Evolutionary conservation across 1,284 basidiomycete genomes (phyloP), one percentile per base, ranked within the genome.

Genomic region (Vanrija humicola): DNA sequence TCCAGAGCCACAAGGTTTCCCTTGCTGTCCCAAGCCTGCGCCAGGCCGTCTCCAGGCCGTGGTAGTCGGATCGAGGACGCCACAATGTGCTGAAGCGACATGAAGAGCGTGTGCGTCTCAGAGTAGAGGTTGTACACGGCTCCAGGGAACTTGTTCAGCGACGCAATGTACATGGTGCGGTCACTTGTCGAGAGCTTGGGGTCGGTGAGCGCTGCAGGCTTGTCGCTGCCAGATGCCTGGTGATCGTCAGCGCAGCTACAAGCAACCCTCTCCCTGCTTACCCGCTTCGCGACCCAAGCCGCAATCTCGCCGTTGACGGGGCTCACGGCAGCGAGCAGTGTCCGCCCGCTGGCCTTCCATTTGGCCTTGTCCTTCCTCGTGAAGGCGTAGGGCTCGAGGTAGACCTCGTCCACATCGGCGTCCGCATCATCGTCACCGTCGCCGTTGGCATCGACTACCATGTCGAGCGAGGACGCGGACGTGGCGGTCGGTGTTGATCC

Each of bases 81-180:
- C 3, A 71, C 61, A 19, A 76, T 71, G 23, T 63, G 60, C 53
- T 73, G 77, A 9, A 77, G 55, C 0, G 74, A 74, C 5, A 63
- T 68, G 61, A 77, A 78, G 39, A 77, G 64, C 4, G 74, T 73
- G 55, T 74, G 74, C 0, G 77, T 72, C 47, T 74, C 69, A 38
- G 69, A 66, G 56, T 72, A 77, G 40, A 78, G 62, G 29, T 56
- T 59, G 42, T 66, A 39, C 6, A 73, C 48, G 4, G 69, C 50
- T 2, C 61, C 38, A 0, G 72, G 56, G 25, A 74, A 60, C n/a
- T 53, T 59, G 49, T 65, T 59, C 18, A 63, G 55, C 0, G 64
- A 55, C 3, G 67, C 47, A 47, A 73, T 64, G 58, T 64, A 72
- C 6, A 71, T 54, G 7, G 64, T 62, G 38, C 61, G 55, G 58